Percentiles rank a stretch among this genome's conserved stretches.
phyloP scores from a whole-genome alignment of 257 asterid genomes.

The Nicotiana obtusifolia region DNA sequence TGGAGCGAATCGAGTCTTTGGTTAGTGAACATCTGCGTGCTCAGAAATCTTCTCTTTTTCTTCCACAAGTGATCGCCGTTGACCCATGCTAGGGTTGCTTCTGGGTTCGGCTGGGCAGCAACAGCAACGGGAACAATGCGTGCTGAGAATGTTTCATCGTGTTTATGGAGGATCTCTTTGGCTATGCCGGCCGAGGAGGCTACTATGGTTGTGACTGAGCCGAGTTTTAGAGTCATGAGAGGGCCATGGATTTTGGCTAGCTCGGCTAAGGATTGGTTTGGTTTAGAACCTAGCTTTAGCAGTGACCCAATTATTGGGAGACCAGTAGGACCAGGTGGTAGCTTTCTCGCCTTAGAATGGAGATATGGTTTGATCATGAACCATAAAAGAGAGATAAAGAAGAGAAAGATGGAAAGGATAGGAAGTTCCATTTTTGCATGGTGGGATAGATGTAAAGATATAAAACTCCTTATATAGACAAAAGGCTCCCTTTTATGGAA shows the following conservation, averaged over 20 bases:
- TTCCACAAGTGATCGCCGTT: neutral
- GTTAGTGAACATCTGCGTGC: neutral
- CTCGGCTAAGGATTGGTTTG: neutral
- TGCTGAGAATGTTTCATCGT: constrained; percentile 4
- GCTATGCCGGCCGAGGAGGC: constrained; percentile 5
- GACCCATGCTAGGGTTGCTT: neutral
- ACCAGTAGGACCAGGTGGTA: constrained; percentile 1
- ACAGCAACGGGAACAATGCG: neutral
- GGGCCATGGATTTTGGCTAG: neutral
- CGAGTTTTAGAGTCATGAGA: constrained; percentile 11
- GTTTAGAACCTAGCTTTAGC: neutral
- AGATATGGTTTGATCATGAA: neutral
- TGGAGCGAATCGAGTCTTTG: neutral
- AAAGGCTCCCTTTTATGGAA: too few species aligned
- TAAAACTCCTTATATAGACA: neutral
- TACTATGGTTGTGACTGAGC: constrained; percentile 1
- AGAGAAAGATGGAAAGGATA: neutral
- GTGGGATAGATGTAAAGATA: neutral
- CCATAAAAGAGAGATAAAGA: neutral
- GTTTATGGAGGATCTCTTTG: constrained; percentile 9
- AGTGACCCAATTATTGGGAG: constrained; percentile 8
- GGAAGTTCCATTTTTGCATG: neutral
- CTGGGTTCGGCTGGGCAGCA: neutral
- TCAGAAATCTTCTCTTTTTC: neutral
- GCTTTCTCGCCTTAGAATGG: neutral